Conservation (phyloP, 2,329 filamentous ascomycete species). For the Alternaria consortialis region DNA sequence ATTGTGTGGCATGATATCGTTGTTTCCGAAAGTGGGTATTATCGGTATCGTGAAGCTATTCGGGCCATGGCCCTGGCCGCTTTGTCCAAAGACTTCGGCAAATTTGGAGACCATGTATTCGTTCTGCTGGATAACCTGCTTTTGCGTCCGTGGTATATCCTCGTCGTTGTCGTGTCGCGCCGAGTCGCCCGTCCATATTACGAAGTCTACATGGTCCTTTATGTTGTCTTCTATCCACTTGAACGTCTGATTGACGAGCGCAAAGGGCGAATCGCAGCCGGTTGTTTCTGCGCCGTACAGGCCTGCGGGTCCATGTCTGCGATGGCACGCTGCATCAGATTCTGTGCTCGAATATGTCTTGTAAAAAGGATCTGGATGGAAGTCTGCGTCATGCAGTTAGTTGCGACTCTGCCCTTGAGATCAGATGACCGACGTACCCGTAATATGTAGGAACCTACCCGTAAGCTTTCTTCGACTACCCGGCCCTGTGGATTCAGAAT, state of each 20-base stretch:
- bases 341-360: conserved; percentile 77
- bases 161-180: conserved; percentile 91
- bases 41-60: conserved; percentile 76
- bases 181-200: conserved; percentile 92
- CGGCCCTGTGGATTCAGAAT: conserved; percentile 16
- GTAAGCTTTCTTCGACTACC: conserved; percentile 44
- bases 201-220: conserved; percentile 83
- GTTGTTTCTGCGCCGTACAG: conserved; percentile 85
- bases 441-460: conserved; percentile 87
- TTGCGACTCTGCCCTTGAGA: neutral
- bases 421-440: conserved; percentile 65
- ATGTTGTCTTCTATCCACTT: conserved; percentile 84
- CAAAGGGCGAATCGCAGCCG: conserved; percentile 84
- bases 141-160: conserved; percentile 74
- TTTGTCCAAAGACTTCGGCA: conserved; percentile 70
- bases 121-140: conserved; percentile 82
- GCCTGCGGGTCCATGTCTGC: conserved; percentile 78
- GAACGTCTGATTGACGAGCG: conserved; percentile 87
- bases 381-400: conserved; percentile 65
- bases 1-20: conserved; percentile 97
- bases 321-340: conserved; percentile 77
- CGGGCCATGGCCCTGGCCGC: conserved; percentile 56
- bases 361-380: conserved; percentile 92
- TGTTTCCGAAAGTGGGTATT: conserved; percentile 92
- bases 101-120: conserved; percentile 79